These are phyloP conservation scores for Colletotrichum sp. DNA, from an alignment of 2,329 filamentous ascomycete genomes.

Conservation along the genomic window DNA sequence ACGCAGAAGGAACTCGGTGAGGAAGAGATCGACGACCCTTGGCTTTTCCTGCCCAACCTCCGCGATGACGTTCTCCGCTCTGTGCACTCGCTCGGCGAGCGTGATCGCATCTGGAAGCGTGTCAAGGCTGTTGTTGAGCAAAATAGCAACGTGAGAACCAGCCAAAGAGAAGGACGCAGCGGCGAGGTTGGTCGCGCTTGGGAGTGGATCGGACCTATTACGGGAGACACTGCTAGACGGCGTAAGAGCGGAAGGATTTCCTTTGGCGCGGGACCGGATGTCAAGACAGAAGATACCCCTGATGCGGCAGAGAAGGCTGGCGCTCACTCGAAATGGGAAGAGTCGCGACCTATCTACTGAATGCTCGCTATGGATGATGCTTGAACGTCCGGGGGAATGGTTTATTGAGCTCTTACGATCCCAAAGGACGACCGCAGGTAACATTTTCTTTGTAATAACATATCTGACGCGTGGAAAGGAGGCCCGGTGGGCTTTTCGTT, in stretches of 20 bases:
- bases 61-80: constrained; percentile 88
- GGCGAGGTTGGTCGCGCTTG: constrained; percentile 71
- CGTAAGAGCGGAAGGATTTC: constrained; percentile 60
- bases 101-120: constrained; percentile 83
- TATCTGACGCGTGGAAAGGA: neutral
- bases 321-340: constrained; percentile 42
- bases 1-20: constrained; percentile 84
- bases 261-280: constrained; percentile 39
- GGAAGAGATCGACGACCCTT: constrained; percentile 71
- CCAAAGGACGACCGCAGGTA: neutral
- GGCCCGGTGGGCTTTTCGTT: neutral
- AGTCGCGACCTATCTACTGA: constrained; percentile 47
- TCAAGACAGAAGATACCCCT: constrained; percentile 37
- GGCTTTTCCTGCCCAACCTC: constrained; percentile 86
- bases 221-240: constrained; percentile 47
- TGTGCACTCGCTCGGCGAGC: constrained; percentile 76
- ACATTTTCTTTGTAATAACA: constrained; percentile 19
- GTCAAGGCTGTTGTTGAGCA: constrained; percentile 87
- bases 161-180: constrained; percentile 70
- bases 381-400: neutral
- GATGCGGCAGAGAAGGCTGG: constrained; percentile 7
- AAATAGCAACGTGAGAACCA: constrained; percentile 87
- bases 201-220: constrained; percentile 71
- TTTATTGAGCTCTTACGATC: neutral
- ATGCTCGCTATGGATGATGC: neutral